A percentile compares a stretch with the other conserved stretches of the same genome.
phyloP scores from a whole-genome alignment of 192 early-diverging fungal species.

The Irineochytrium annulatum region DNA sequence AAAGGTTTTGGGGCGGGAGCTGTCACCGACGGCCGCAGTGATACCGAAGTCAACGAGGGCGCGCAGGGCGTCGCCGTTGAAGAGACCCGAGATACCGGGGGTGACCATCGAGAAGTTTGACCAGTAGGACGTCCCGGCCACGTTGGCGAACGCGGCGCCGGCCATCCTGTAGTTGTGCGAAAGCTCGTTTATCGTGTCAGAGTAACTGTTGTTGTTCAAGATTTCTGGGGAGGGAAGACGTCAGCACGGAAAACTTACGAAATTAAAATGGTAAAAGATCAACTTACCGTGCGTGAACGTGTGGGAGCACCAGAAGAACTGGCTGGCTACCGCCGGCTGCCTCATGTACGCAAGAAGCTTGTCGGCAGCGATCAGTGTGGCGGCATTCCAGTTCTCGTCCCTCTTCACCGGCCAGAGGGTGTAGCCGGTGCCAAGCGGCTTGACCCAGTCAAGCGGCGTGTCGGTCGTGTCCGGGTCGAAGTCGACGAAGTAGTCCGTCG shows the following conservation, averaged over 20 bases:
- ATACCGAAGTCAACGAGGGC: conserved; percentile 37
- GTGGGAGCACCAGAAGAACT: conserved; percentile 41
- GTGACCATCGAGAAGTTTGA: conserved; percentile 35
- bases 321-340: no score
- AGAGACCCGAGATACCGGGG: conserved; percentile 40
- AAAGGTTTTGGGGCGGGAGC: conserved; percentile 20
- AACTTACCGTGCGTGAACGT: conserved; percentile 35
- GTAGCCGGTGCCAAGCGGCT: conserved; percentile 34
- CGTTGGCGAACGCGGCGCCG: not conserved
- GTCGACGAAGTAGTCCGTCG: conserved; percentile 4
- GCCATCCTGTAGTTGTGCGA: conserved; percentile 37
- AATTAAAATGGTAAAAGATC: not conserved
- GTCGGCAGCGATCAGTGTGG: not conserved
- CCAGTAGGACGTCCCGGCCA: conserved; percentile 15
- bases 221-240: not conserved
- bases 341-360: conserved; percentile 1
- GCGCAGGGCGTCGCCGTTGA: conserved; percentile 40
- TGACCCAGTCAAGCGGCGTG: conserved; percentile 22
- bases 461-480: conserved; percentile 21
- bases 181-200: conserved; percentile 35
- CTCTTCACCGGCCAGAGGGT: conserved; percentile 32
- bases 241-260: not conserved
- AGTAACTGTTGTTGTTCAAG: conserved; percentile 26
- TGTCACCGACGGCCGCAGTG: conserved; percentile 30
- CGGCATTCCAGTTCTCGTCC: not conserved